Conservation (phyloP, 345 rosid genomes). For the Heritiera littoralis region DNA sequence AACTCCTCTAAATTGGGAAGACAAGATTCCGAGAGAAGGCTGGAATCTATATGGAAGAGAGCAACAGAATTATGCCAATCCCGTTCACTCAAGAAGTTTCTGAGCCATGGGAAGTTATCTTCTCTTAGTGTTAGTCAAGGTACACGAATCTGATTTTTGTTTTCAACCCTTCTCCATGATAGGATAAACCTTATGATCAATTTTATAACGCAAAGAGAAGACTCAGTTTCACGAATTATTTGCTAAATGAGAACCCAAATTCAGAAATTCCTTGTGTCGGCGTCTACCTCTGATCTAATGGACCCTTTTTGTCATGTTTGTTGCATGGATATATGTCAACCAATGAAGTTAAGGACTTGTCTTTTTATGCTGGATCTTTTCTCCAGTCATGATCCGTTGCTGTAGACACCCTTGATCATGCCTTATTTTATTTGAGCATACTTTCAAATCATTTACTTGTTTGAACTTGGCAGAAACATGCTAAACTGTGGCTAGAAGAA, state of each 20-base stretch:
- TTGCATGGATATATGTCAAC: background rate
- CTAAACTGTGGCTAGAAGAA: background rate
- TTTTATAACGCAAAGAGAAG: no score
- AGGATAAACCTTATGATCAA: no score
- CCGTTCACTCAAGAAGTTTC: slow-evolving; percentile 68
- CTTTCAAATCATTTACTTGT: background rate
- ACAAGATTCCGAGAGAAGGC: slow-evolving; percentile 45
- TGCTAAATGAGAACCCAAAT: background rate
- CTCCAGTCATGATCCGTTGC: background rate
- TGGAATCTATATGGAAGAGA: slow-evolving; percentile 72
- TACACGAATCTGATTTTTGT: slow-evolving; percentile 20
- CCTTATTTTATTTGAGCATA: background rate
- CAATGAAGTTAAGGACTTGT: background rate
- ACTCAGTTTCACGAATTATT: background rate
- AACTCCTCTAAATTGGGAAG: slow-evolving; percentile 37
- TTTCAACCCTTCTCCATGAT: background rate
- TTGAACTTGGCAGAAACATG: background rate
- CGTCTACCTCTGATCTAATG: background rate
- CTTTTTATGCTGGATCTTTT: background rate
- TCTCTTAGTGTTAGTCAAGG: slow-evolving; percentile 77
- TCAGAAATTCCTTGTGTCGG: background rate
- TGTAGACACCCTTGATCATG: background rate
- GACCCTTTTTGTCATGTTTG: slow-evolving; percentile 8
- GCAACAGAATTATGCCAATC: slow-evolving; percentile 67
- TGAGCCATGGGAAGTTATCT: slow-evolving; percentile 70